Conservation (phyloP, 495 filamentous ascomycete species). For the Barbatosphaeria neglecta region DNA sequence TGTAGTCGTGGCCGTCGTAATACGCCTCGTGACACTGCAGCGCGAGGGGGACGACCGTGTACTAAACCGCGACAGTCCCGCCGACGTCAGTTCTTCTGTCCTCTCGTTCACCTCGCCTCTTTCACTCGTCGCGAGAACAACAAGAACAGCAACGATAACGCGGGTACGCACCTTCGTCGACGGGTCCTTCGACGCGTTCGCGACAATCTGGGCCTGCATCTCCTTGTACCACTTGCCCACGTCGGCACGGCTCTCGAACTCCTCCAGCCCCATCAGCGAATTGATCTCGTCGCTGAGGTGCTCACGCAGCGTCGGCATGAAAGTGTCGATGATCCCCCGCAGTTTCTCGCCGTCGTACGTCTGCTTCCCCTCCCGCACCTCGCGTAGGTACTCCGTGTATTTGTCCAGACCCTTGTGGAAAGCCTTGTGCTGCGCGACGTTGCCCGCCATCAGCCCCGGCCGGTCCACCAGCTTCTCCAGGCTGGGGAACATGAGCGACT, state of each 20-base stretch:
- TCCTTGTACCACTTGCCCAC: constrained; percentile 4
- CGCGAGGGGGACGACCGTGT: constrained; percentile 8
- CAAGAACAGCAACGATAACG: neutral
- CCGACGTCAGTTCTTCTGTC: neutral
- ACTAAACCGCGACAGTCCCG: no score
- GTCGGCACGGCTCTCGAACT: constrained; percentile 15
- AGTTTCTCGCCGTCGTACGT: constrained; percentile 18
- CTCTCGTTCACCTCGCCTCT: no score
- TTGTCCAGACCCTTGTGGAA: constrained; percentile 22
- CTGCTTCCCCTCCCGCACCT: constrained; percentile 4
- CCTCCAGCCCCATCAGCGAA: constrained; percentile 12
- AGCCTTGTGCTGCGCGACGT: constrained; percentile 19
- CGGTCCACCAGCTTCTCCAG: constrained; percentile 10
- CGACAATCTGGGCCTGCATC: neutral
- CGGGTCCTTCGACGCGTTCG: constrained; percentile 7
- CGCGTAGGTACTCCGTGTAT: constrained; percentile 8
- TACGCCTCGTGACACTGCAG: constrained; percentile 31
- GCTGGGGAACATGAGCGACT: constrained; percentile 12
- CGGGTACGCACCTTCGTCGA: constrained; percentile 1
- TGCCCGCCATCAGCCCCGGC: constrained; percentile 12
- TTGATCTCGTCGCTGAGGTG: constrained; percentile 33
- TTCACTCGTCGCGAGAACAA: no score
- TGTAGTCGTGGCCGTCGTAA: constrained; percentile 21
- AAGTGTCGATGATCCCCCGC: constrained; percentile 26
- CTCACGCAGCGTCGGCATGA: constrained; percentile 18